phyloP scores from a whole-genome alignment of 2,329 filamentous ascomycete species.

The Xylaria sp. region DNA sequence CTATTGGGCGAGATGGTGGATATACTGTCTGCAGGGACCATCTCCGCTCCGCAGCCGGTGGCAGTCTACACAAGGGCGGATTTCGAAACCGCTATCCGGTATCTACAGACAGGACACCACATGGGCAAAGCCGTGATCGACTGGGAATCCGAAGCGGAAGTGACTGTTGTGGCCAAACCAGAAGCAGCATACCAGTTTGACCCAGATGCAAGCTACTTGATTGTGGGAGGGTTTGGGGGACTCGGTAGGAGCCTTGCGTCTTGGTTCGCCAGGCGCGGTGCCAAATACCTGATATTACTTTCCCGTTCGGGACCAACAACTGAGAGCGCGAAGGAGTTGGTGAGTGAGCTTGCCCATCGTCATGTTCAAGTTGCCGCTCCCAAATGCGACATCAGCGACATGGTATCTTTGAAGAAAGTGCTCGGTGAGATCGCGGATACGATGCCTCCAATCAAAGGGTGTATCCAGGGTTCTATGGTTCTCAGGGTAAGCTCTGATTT shows the following conservation, averaged over 20 bases:
- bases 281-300: slow-evolving; percentile 14
- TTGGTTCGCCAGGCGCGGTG: slow-evolving; percentile 13
- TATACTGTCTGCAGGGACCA: background rate
- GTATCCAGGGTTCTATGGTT: slow-evolving; percentile 22
- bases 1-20: background rate
- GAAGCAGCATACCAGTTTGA: background rate
- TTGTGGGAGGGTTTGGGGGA: slow-evolving; percentile 19
- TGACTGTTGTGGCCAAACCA: background rate
- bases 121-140: slow-evolving; percentile 28
- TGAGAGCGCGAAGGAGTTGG: background rate
- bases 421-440: background rate
- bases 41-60: background rate
- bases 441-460: slow-evolving; percentile 24
- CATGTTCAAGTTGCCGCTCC: slow-evolving; percentile 5
- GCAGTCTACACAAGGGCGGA: slow-evolving; percentile 3
- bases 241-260: slow-evolving; percentile 11
- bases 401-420: background rate
- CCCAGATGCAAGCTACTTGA: slow-evolving; percentile 9
- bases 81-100: slow-evolving; percentile 24
- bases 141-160: slow-evolving; percentile 12
- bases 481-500: slow-evolving; percentile 1
- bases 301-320: slow-evolving; percentile 15
- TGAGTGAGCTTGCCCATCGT: background rate
- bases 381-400: slow-evolving; percentile 3
- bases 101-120: slow-evolving; percentile 25